These are phyloP conservation scores for Teratosphaeria pseudoeucalypti DNA, from an alignment of 2,329 filamentous ascomycete species.

Conservation along the genomic window DNA sequence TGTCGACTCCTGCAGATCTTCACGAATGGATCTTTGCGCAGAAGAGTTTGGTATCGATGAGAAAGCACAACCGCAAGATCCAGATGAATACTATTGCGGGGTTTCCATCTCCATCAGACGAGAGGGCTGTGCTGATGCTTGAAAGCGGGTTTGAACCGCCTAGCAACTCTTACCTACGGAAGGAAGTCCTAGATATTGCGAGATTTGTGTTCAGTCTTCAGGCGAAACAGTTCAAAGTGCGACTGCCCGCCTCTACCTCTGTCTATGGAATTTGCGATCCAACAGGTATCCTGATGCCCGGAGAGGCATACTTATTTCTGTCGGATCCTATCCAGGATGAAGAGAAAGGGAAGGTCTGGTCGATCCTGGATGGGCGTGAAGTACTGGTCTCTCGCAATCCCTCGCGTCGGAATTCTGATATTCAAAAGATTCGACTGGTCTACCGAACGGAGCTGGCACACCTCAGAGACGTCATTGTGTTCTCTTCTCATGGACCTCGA, in stretches of 20 bases:
- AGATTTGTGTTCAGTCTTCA: conserved; percentile 9
- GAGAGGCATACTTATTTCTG: conserved; percentile 59
- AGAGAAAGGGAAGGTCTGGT: conserved; percentile 43
- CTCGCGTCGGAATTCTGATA: conserved; percentile 59
- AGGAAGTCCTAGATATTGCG: conserved; percentile 4
- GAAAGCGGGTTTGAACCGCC: conserved; percentile 28
- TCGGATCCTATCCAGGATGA: conserved; percentile 49
- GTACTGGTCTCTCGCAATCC: conserved; percentile 60
- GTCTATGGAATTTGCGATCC: conserved; percentile 62
- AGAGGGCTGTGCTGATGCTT: conserved; percentile 46
- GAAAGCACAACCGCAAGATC: conserved; percentile 18
- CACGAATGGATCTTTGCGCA: conserved; percentile 45
- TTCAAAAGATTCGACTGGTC: conserved; percentile 50
- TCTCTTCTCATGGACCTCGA: conserved; percentile 51
- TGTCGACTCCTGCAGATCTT: conserved; percentile 42
- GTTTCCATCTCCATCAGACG: conserved; percentile 40
- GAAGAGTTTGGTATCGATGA: conserved; percentile 27
- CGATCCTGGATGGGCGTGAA: conserved; percentile 46
- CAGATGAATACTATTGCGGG: conserved; percentile 36
- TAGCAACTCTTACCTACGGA: conserved; percentile 7
- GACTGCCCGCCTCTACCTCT: conserved; percentile 50
- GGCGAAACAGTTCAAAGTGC: conserved; percentile 29
- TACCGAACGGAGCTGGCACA: conserved; percentile 50
- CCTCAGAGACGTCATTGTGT: conserved; percentile 71
- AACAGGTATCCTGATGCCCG: conserved; percentile 46